phyloP scores from a whole-genome alignment of 208 protist species.

The Leishmania turanica region DNA sequence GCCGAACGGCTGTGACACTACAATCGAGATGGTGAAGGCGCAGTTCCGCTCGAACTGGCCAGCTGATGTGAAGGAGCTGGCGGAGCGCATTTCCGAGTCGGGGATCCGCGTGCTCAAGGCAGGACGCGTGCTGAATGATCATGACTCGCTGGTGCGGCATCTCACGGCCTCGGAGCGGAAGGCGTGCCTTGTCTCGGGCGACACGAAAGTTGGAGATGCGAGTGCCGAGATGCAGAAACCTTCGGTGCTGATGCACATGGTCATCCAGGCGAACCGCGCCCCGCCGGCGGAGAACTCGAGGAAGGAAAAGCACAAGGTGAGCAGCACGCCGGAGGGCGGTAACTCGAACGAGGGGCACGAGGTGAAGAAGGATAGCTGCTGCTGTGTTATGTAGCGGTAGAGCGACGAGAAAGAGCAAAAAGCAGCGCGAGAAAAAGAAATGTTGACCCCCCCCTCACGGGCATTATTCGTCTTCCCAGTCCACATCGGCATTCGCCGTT shows the following conservation, averaged over 20 bases:
- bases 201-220: constrained; percentile 11
- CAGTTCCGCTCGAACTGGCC: constrained; percentile 67
- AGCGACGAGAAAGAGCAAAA: background rate
- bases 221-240: constrained; percentile 35
- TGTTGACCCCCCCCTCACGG: too few relatives aligned
- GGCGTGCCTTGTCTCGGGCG: constrained; percentile 26
- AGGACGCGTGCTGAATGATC: constrained; percentile 53
- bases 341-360: constrained; percentile 30
- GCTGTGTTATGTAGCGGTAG: constrained; percentile 39
- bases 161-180: constrained; percentile 41
- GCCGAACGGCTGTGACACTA: constrained; percentile 46
- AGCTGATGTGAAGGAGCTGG: constrained; percentile 57
- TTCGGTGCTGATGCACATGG: constrained; percentile 63
- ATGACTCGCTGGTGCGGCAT: constrained; percentile 33
- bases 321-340: constrained; percentile 16
- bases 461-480: background rate
- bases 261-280: constrained; percentile 36
- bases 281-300: constrained; percentile 10
- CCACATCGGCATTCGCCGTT: background rate
- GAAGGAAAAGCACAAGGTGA: constrained; percentile 26
- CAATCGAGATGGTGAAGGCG: constrained; percentile 40
- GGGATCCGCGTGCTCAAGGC: constrained; percentile 70
- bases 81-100: constrained; percentile 30
- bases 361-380: constrained; percentile 50
- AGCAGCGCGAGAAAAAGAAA: background rate